Conservation (phyloP, 768 basidiomycete genomes). For the Boletus rex-veris region DNA sequence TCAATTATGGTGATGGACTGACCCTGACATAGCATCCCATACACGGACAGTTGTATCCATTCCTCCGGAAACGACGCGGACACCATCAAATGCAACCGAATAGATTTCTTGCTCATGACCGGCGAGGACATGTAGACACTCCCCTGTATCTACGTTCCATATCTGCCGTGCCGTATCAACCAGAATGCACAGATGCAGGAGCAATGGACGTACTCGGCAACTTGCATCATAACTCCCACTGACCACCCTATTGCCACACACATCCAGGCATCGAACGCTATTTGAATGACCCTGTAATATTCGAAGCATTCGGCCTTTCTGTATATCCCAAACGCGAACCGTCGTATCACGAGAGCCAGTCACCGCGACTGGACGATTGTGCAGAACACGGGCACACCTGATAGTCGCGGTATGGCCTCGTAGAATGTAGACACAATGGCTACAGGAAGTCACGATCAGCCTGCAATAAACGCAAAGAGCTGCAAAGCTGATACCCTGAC, state of each 20-base stretch:
- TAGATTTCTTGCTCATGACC: conserved; percentile 92
- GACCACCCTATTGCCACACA: conserved; percentile 77
- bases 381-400: conserved; percentile 83
- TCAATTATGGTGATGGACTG: conserved; percentile 25
- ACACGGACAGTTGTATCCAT: conserved; percentile 91
- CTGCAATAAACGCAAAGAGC: neutral
- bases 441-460: conserved; percentile 17
- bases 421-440: conserved; percentile 73
- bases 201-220: conserved; percentile 56
- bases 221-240: conserved; percentile 94
- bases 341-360: conserved; percentile 87
- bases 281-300: conserved; percentile 72
- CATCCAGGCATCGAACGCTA: conserved; percentile 87
- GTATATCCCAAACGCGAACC: conserved; percentile 91
- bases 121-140: conserved; percentile 74
- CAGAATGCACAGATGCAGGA: neutral
- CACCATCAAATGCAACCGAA: conserved; percentile 85
- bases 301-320: conserved; percentile 63
- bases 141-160: conserved; percentile 88
- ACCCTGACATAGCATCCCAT: conserved; percentile 89
- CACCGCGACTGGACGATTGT: conserved; percentile 84
- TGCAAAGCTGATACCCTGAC: conserved; percentile 57
- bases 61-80: conserved; percentile 79
- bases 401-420: conserved; percentile 88
- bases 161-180: conserved; percentile 42